A percentile compares a stretch with the other conserved stretches of the same genome.
Conservation (phyloP, 2,329 filamentous ascomycete species). For the Teratosphaeria viscida region DNA sequence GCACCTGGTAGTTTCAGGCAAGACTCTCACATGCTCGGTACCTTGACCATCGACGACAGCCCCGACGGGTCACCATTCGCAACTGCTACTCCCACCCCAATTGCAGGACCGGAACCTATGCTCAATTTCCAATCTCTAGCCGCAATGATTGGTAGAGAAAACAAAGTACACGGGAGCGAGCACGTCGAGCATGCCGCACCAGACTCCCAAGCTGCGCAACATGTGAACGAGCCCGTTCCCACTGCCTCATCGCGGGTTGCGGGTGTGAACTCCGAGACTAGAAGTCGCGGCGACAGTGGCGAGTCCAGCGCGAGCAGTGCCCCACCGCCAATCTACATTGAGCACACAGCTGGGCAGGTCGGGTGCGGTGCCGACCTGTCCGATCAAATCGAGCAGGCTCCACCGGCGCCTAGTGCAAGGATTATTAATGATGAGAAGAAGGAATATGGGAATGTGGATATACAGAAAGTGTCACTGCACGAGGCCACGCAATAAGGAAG, state of each 20-base stretch:
- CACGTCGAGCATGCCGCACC: conserved; percentile 29
- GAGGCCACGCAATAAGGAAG: conserved; percentile 10
- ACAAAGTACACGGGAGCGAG: conserved; percentile 33
- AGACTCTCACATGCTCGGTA: conserved; percentile 26
- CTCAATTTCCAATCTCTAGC: conserved; percentile 87
- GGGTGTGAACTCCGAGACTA: conserved; percentile 5
- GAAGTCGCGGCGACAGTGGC: conserved; percentile 20
- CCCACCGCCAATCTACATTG: conserved; percentile 15
- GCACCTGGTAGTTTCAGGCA: conserved; percentile 31
- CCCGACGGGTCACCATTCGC: conserved; percentile 22
- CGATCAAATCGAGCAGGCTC: conserved; percentile 14
- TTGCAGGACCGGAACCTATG: conserved; percentile 58
- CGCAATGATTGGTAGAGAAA: conserved; percentile 65
- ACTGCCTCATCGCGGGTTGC: conserved; percentile 7
- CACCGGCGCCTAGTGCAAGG: conserved; percentile 3
- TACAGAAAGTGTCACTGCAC: conserved; percentile 5
- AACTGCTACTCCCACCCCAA: conserved; percentile 39
- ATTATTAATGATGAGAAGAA: conserved; percentile 11
- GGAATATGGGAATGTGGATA: conserved; percentile 12
- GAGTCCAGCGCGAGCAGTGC: conserved; percentile 16
- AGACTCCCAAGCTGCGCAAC: conserved; percentile 8
- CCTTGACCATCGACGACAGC: conserved; percentile 43
- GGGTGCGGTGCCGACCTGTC: conserved; percentile 1
- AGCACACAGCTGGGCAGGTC: conserved; percentile 5
- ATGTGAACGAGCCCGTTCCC: conserved; percentile 13